These are phyloP conservation scores for Talaromyces atroroseus DNA, from an alignment of 2,329 filamentous ascomycete genomes.

Conservation along the genomic window DNA sequence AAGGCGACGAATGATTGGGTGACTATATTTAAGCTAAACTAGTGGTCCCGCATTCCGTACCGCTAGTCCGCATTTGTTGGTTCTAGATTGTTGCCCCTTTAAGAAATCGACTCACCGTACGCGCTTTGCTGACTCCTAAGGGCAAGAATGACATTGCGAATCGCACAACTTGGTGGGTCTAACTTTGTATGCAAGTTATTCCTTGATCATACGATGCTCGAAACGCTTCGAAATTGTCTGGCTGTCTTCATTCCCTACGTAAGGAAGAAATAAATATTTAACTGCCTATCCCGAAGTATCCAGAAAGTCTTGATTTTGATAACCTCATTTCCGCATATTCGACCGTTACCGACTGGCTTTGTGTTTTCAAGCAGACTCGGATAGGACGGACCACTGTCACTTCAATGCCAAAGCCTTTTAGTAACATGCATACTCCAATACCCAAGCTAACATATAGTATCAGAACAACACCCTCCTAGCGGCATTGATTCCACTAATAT, in stretches of 20 bases:
- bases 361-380: background rate
- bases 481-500: constrained; percentile 23
- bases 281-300: too few species aligned
- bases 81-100: background rate
- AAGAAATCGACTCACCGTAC: background rate
- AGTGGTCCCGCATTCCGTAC: background rate
- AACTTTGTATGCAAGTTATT: too few species aligned
- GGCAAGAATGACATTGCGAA: too few species aligned
- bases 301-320: too few species aligned
- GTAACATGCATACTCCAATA: background rate
- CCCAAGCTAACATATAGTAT: background rate
- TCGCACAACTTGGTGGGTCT: too few species aligned
- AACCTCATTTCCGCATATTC: too few species aligned
- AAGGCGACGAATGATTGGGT: background rate
- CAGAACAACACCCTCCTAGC: constrained; percentile 30
- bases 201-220: too few species aligned
- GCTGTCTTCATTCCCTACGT: too few species aligned
- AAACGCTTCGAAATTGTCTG: too few species aligned
- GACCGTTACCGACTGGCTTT: too few species aligned
- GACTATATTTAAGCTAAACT: background rate
- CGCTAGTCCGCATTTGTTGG: background rate
- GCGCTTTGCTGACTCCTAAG: too few species aligned
- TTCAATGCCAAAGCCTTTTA: background rate
- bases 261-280: too few species aligned
- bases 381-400: background rate